Evolutionary conservation across 1,284 basidiomycete genomes (phyloP).

Genomic region (Leccinum fallax): DNA sequence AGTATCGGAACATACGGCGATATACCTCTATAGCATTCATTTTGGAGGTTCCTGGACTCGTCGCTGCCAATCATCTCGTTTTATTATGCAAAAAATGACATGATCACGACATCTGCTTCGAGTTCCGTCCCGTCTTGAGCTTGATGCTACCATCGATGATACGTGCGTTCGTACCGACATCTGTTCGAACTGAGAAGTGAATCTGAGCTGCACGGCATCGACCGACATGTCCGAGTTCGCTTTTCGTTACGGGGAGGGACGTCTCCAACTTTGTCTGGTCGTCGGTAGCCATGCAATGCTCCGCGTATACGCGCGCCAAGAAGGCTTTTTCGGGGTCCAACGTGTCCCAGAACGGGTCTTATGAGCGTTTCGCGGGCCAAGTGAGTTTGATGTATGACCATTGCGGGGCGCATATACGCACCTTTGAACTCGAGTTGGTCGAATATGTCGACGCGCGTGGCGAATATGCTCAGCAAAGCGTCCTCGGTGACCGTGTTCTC

Average conservation of each 20-base stretch:
- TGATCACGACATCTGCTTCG: too few relatives aligned
- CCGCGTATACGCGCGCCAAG: constrained; percentile 83
- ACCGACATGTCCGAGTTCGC: too few relatives aligned
- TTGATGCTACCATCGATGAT: too few relatives aligned
- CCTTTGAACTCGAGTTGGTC: constrained; percentile 76
- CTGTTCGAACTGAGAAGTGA: too few relatives aligned
- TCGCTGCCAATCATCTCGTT: too few relatives aligned
- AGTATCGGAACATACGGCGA: too few relatives aligned
- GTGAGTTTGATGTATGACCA: neutral
- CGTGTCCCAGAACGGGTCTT: constrained; percentile 76
- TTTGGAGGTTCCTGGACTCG: too few relatives aligned
- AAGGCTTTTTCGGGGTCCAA: constrained; percentile 85
- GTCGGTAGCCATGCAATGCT: constrained; percentile 70
- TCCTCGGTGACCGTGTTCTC: constrained; percentile 66
- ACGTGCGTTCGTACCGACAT: too few relatives aligned
- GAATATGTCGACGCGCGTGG: constrained; percentile 58
- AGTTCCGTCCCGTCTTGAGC: too few relatives aligned
- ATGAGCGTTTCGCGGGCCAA: neutral
- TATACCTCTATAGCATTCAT: too few relatives aligned
- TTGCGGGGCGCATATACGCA: constrained; percentile 38
- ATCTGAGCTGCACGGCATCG: too few relatives aligned
- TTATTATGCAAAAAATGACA: too few relatives aligned
- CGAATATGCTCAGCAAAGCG: constrained; percentile 66
- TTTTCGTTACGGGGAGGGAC: constrained; percentile 85
- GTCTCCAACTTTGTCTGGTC: constrained; percentile 74